Evolutionary conservation across 768 basidiomycete species (phyloP), one percentile per base, ranked within the genome.

Genomic region (Collybia nuda): DNA sequence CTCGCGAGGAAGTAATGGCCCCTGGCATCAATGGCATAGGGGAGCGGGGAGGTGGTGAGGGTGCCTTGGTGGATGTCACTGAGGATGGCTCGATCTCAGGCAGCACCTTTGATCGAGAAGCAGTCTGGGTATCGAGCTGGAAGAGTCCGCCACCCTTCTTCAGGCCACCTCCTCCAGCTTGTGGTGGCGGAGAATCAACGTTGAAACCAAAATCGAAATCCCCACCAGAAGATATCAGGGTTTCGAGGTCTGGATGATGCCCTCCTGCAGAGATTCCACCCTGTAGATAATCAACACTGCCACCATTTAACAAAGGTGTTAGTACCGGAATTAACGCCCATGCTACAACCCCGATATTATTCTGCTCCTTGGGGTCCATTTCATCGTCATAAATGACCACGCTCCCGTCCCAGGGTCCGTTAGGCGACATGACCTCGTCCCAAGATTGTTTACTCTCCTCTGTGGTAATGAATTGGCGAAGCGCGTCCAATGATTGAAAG

Each of bases 401-500:
- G 60, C 85, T 77, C 9, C 89, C 88, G 58, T 91, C 83, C 88
- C 90, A 92, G 17, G 69, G 59, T 15, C 74, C 75, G 36, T 68
- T 73, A 24, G 73, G 58, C 5, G 64, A 61, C 66, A 87, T 75
- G 8, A 85, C 65, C 1, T 73, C 61, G 58, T 90, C 90, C 91
- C 92, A 95, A 21, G 73, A 72, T 8, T 68, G 70, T 64, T 84
- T 88, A 24, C 86, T 88, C 24, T 79, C 71, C 43, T 92, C 86
- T 1, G 90, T 90, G 4, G 88, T 92, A 60, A 93, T 81, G 62
- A 86, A 96, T 59, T 88, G 85, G 44, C 85, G 82, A 48, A 96
- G 71, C 0, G 85, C 77, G 55, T 85, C 80, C 41, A 91, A 69
- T 24, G 78, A 78, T 48, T 80, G 82, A 56, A 90, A 81, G 1